Base-by-base conservation (phyloP, 169 alveolate genomes). In the Plasmodium inui region DNA sequence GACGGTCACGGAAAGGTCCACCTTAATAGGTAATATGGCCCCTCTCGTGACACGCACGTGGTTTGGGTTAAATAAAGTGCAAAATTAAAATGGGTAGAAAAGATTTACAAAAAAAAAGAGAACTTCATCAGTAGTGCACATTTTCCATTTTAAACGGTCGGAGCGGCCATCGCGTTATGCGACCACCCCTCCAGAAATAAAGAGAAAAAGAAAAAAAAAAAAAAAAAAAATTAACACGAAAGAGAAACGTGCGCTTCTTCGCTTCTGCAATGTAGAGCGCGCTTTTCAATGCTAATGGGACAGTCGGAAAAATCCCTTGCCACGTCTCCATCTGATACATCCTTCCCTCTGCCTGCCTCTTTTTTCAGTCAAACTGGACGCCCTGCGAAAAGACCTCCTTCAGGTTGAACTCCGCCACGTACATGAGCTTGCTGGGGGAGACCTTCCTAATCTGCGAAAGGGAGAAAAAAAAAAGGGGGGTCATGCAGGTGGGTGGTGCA, bases 371-470 rank as follows among this genome's bases (percentile, higher is more conserved):
- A 78, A 4, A 14, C 10, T 67, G 26, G 14, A 10, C 39, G 34
- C 10, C 80, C 46, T 50, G 22, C 8, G 17, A 14, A 50, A 50
- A 14, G 12, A 88, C 32, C 14, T 88, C 89, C 82, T 88, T 88
- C 82, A 88, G 82, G 72, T 88, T 88, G 67, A 88, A 88, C 82
- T 88, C 94, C 41, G 71, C 94, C n/a, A 78, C 94, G 34, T 88
- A 88, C 94, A 88, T 88, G 28, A 79, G 72, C 82, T 88, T 88
- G 53, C 76, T 79, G 6, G 94, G 94, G 14, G 94, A 79, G n/a
- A 88, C 94, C 46, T 88, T 88, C 55, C 94, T 79, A 14, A 88
- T 88, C 94, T 88, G 89, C 32, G 10, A 30, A 22, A 37, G 73
- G 10, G 26, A 19, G 34, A 74, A 83, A 12, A 57, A 19, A 53